Conservation (phyloP, 345 rosid species). For the Triadica sebifera region DNA sequence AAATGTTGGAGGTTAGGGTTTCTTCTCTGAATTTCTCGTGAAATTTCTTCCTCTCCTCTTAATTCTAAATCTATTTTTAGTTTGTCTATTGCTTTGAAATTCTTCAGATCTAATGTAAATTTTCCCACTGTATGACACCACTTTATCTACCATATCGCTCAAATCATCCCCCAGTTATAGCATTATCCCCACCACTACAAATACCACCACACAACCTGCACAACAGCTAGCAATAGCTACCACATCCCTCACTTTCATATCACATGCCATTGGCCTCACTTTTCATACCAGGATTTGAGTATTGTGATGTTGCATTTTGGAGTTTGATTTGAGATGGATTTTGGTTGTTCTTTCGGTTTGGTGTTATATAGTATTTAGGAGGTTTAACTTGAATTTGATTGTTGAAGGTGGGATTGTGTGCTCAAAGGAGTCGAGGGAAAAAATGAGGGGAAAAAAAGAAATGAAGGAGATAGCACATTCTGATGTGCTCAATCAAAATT, state of each 20-base stretch:
- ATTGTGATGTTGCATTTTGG: neutral
- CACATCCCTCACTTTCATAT: constrained; percentile 35
- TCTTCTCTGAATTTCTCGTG: neutral
- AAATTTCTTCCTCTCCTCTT: neutral
- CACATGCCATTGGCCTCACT: constrained; percentile 49
- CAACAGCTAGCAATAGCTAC: constrained; percentile 27
- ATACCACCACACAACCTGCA: constrained; percentile 2
- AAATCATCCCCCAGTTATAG: constrained; percentile 42
- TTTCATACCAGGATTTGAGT: constrained; percentile 54
- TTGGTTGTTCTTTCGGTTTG: neutral
- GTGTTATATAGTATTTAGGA: neutral
- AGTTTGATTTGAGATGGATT: constrained; percentile 3
- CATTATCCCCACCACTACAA: constrained; percentile 21
- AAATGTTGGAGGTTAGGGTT: neutral
- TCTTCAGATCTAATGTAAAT: neutral
- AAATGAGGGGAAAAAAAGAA: too few relatives aligned
- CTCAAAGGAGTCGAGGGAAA: too few relatives aligned
- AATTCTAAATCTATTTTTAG: neutral
- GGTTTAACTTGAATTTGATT: neutral
- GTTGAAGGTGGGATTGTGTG: too few relatives aligned
- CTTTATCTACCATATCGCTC: constrained; percentile 11
- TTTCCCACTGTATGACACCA: too few relatives aligned
- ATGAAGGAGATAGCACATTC: too few relatives aligned
- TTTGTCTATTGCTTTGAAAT: neutral
- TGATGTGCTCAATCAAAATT: too few relatives aligned